Percentiles rank a stretch among this genome's conserved stretches.
These are phyloP conservation scores for Venturiaceae sp. DNA, from an alignment of 2,329 filamentous ascomycete species.

Conservation along the genomic window DNA sequence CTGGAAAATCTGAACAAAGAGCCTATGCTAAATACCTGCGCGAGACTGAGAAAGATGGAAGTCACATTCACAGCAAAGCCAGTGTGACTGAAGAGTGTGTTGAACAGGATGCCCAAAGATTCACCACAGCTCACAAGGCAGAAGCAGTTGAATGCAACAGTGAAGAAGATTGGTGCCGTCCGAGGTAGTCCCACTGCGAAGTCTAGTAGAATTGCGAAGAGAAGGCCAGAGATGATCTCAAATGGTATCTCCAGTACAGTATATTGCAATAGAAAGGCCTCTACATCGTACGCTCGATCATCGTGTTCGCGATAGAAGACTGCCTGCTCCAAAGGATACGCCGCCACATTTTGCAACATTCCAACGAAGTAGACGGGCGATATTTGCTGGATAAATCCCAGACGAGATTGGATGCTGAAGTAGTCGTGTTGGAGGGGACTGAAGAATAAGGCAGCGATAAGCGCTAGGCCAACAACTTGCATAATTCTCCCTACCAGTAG, in stretches of 20 bases:
- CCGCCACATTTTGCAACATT: slow-evolving; percentile 70
- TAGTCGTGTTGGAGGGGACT: slow-evolving; percentile 61
- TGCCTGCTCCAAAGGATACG: slow-evolving; percentile 62
- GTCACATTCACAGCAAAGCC: slow-evolving; percentile 70
- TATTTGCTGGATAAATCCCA: slow-evolving; percentile 66
- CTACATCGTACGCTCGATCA: slow-evolving; percentile 61
- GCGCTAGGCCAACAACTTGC: slow-evolving; percentile 26
- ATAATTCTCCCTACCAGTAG: slow-evolving; percentile 25
- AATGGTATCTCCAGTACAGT: slow-evolving; percentile 62
- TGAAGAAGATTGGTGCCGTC: slow-evolving; percentile 56
- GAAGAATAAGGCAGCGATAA: slow-evolving; percentile 43
- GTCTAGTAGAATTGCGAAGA: slow-evolving; percentile 56
- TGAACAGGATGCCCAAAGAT: slow-evolving; percentile 70
- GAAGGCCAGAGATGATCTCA: slow-evolving; percentile 53
- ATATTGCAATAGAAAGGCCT: slow-evolving; percentile 63
- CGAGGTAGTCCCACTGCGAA: slow-evolving; percentile 57
- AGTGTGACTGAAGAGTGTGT: slow-evolving; percentile 63
- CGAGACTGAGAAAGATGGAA: slow-evolving; percentile 58
- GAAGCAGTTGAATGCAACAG: slow-evolving; percentile 59
- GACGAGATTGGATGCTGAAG: slow-evolving; percentile 59
- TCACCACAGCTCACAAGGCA: slow-evolving; percentile 67
- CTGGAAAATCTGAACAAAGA: too few relatives aligned
- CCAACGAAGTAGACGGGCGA: slow-evolving; percentile 64
- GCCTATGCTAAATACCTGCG: too few relatives aligned
- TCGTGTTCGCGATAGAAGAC: slow-evolving; percentile 71